Conservation (phyloP, 192 early-diverging fungal species). For the Umbelopsis isabellina region DNA sequence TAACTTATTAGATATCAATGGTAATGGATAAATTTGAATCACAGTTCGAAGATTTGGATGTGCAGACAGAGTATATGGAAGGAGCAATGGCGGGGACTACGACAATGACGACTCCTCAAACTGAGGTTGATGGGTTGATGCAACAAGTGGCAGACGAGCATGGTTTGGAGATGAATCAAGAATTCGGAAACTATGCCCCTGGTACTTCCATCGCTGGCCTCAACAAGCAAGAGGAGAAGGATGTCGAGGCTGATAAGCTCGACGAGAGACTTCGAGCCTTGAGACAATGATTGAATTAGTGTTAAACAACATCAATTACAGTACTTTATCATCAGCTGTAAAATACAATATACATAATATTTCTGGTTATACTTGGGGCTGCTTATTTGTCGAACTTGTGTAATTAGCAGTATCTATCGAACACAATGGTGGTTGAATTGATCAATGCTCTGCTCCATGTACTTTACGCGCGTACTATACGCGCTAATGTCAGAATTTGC, state of each 20-base stretch:
- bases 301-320: not conserved
- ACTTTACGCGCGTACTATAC: no score
- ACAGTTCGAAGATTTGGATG: slow-evolving; percentile 97
- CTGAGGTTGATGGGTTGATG: slow-evolving; percentile 93
- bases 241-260: slow-evolving; percentile 47
- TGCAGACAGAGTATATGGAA: slow-evolving; percentile 98
- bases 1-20: slow-evolving; percentile 72
- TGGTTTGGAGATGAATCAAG: slow-evolving; percentile 85
- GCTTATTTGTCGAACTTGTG: no score
- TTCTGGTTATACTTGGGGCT: not conserved
- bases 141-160: slow-evolving; percentile 97
- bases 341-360: not conserved
- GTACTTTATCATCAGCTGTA: not conserved
- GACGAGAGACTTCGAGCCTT: slow-evolving; percentile 49
- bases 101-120: slow-evolving; percentile 83
- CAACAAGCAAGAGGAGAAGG: slow-evolving; percentile 45
- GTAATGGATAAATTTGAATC: slow-evolving; percentile 99
- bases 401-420: no score
- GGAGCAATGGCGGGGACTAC: slow-evolving; percentile 88
- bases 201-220: slow-evolving; percentile 46
- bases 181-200: slow-evolving; percentile 57
- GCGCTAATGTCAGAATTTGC: no score
- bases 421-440: no score
- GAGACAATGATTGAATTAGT: slow-evolving; percentile 41
- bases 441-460: no score